Conservation (phyloP, 805 yeast genomes). For the Candida patagonica region DNA sequence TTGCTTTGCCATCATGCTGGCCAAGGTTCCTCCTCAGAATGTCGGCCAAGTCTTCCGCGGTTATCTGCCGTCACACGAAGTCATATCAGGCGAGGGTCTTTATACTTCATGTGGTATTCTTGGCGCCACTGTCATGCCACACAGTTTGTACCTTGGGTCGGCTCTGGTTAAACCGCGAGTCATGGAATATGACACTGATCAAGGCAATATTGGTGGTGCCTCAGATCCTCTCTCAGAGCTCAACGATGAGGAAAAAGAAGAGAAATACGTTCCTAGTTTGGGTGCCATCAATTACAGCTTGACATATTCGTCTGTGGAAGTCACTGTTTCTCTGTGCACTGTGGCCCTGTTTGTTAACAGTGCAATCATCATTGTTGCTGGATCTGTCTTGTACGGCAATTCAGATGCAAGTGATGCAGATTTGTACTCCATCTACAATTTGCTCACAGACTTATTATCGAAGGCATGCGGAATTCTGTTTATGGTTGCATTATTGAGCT, state of each 20-base stretch:
- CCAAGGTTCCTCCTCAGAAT: slow-evolving; percentile 47
- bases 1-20: slow-evolving; percentile 73
- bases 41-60: slow-evolving; percentile 62
- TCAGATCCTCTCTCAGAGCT: slow-evolving; percentile 14
- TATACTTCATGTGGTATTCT: slow-evolving; percentile 75
- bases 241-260: slow-evolving; percentile 33
- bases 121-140: slow-evolving; percentile 97
- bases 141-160: slow-evolving; percentile 76
- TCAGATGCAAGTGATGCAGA: slow-evolving; percentile 71
- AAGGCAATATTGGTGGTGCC: slow-evolving; percentile 36
- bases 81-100: slow-evolving; percentile 56
- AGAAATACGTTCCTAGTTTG: slow-evolving; percentile 56
- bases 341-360: slow-evolving; percentile 82
- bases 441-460: slow-evolving; percentile 53
- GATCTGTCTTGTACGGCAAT: slow-evolving; percentile 62
- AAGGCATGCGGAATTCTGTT: slow-evolving; percentile 75
- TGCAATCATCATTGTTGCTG: slow-evolving; percentile 74
- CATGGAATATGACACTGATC: slow-evolving; percentile 62
- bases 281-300: slow-evolving; percentile 66
- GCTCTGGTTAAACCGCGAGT: slow-evolving; percentile 83
- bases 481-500: slow-evolving; percentile 71
- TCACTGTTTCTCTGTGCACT: slow-evolving; percentile 60
- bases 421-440: slow-evolving; percentile 61
- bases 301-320: slow-evolving; percentile 63
- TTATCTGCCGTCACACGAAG: slow-evolving; percentile 43